phyloP scores from a whole-genome alignment of 345 rosid species.

The Ceriops decandra region DNA sequence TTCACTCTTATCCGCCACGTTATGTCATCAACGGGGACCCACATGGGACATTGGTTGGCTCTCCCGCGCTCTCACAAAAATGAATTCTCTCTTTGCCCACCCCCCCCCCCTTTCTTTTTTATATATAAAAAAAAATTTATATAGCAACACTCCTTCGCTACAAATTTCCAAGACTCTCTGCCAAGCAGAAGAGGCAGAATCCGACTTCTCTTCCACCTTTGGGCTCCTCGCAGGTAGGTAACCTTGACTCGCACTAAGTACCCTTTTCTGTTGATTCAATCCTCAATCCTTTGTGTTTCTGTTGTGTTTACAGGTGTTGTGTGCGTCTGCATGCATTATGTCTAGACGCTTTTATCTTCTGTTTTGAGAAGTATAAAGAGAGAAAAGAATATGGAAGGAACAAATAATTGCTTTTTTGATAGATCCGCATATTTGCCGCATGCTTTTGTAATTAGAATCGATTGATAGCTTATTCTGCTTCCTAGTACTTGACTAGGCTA shows the following conservation, averaged over 20 bases:
- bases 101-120: too few relatives aligned
- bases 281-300: not conserved
- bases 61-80: conserved; percentile 43
- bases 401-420: not conserved
- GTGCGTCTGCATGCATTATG: not conserved
- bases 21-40: conserved; percentile 21
- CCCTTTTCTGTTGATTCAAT: not conserved
- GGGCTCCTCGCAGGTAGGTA: not conserved
- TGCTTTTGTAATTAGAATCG: not conserved
- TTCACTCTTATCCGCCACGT: conserved; percentile 78
- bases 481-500: not conserved
- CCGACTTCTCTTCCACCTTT: not conserved
- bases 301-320: not conserved
- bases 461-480: not conserved
- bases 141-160: not conserved
- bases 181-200: not conserved
- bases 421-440: too few relatives aligned
- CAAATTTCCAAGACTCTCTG: too few relatives aligned
- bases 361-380: not conserved
- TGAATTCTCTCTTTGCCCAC: not conserved
- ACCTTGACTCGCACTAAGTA: not conserved
- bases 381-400: not conserved
- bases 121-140: not conserved
- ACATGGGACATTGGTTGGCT: conserved; percentile 24
- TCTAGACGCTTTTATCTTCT: not conserved